Conservation (phyloP, 495 filamentous ascomycete genomes). For the Neurospora sp. region DNA sequence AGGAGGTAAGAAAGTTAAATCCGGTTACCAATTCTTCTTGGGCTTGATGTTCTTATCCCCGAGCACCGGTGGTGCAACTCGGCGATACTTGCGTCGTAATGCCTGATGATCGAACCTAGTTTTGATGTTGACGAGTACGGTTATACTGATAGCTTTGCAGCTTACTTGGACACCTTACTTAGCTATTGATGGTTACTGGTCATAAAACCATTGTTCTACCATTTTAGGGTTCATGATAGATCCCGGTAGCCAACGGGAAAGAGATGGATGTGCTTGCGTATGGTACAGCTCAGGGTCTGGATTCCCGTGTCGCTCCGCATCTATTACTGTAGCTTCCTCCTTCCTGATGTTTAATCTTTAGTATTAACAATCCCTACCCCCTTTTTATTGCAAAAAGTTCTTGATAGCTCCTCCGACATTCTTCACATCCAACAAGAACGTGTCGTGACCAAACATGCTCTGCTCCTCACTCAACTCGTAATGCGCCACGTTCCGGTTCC, state of each 20-base stretch:
- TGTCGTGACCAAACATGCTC: conserved; percentile 92
- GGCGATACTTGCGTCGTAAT: not conserved
- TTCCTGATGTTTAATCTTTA: not conserved
- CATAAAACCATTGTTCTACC: not conserved
- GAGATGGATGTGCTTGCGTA: not conserved
- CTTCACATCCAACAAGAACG: conserved; percentile 86
- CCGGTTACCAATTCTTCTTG: not conserved
- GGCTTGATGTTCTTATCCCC: not conserved
- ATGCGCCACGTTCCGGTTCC: conserved; percentile 74
- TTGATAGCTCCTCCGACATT: conserved; percentile 77
- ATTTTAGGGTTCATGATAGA: not conserved
- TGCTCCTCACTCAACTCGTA: conserved; percentile 86
- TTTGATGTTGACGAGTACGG: not conserved
- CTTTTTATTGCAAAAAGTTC: conserved; percentile 54
- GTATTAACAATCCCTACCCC: not conserved
- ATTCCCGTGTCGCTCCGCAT: not conserved
- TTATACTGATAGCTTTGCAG: not conserved
- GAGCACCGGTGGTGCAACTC: not conserved
- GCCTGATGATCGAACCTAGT: not conserved
- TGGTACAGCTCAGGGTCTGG: not conserved
- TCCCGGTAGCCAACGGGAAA: not conserved
- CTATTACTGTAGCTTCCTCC: not conserved
- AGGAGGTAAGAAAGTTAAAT: not conserved
- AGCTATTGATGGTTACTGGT: not conserved
- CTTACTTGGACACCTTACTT: not conserved